Conservation (phyloP, 2,329 filamentous ascomycete species). For the Aspergillus ibericus region DNA sequence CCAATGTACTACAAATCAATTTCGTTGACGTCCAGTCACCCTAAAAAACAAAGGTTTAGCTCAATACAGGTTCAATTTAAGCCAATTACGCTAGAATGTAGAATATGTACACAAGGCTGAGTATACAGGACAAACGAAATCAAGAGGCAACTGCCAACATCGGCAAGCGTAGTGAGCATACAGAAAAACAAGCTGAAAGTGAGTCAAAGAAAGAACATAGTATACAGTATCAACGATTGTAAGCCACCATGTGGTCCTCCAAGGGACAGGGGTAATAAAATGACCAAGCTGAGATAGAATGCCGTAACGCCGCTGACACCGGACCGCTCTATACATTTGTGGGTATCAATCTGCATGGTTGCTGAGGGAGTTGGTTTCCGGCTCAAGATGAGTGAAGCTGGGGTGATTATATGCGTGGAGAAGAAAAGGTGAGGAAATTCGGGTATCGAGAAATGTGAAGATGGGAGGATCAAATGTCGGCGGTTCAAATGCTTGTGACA, state of each 20-base stretch:
- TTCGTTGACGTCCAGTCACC: too few species aligned
- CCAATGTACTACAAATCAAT: too few species aligned
- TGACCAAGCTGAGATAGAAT: slow-evolving; percentile 14
- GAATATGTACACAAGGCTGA: slow-evolving; percentile 27
- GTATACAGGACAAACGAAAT: slow-evolving; percentile 10
- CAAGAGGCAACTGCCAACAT: neutral
- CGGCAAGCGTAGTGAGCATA: neutral
- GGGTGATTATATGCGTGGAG: slow-evolving; percentile 7
- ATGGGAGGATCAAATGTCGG: neutral
- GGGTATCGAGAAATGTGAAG: neutral
- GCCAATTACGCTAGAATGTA: neutral
- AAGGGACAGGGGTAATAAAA: slow-evolving; percentile 8
- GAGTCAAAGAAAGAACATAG: neutral
- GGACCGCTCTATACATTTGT: slow-evolving; percentile 33
- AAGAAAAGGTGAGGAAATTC: neutral
- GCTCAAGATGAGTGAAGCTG: slow-evolving; percentile 10
- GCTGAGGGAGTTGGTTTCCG: slow-evolving; percentile 15
- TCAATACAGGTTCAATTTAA: neutral
- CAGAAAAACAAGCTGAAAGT: neutral
- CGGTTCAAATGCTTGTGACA: slow-evolving; percentile 44
- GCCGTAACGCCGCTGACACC: slow-evolving; percentile 33
- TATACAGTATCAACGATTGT: neutral
- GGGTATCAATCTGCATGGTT: slow-evolving; percentile 34
- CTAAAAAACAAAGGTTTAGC: neutral
- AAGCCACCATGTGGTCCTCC: neutral